Evolutionary conservation across 345 rosid genomes (phyloP), one percentile per base, ranked within the genome.

Genomic region (Raphanus raphanistrum): DNA sequence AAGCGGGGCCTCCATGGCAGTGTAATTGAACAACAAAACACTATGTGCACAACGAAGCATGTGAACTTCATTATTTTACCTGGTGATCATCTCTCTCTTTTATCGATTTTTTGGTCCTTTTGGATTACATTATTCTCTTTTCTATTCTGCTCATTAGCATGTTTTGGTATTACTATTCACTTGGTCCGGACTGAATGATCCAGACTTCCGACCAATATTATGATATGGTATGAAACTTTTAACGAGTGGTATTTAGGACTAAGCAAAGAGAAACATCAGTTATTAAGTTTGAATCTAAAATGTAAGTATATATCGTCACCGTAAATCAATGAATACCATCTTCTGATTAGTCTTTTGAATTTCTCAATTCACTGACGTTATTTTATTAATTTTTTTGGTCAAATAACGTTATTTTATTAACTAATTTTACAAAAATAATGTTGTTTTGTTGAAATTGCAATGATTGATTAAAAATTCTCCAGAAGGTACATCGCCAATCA

Each of bases 401-500:
- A 41, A 15, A 0, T 13, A 57, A 0, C 13, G 0, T 16, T 27
- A 6, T n/a, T n/a, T 2, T n/a, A 65, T 64, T 65, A 32, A 41
- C 27, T 57, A 4, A 38, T 27, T 3, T 25, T 11, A 1, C 1
- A 0, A 3, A 41, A 15, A 0, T 13, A 57, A 0, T 17, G 0
- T 16, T 27, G 58, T 10, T 36, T 9, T 11, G 16, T 58, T 36
- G 66, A 11, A 66, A 43, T 75, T 17, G 54, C 63, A 78, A 78
- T 72, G 68, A 78, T 78, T 78, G 73, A 66, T 66, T 64, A 16
- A 21, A 52, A 54, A 13, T 76, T 43, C 41, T 41, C 8, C 25
- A 65, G 61, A 72, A 65, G 12, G 28, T 66, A 66, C 63, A 27
- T 15, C 35, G 48, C 73, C 81, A 78, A 78, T 72, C 81, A 78